A percentile compares a stretch with the other conserved stretches of the same genome.
These are phyloP conservation scores for Pterulicium gracile DNA, from an alignment of 1,284 basidiomycete genomes.

Conservation along the genomic window DNA sequence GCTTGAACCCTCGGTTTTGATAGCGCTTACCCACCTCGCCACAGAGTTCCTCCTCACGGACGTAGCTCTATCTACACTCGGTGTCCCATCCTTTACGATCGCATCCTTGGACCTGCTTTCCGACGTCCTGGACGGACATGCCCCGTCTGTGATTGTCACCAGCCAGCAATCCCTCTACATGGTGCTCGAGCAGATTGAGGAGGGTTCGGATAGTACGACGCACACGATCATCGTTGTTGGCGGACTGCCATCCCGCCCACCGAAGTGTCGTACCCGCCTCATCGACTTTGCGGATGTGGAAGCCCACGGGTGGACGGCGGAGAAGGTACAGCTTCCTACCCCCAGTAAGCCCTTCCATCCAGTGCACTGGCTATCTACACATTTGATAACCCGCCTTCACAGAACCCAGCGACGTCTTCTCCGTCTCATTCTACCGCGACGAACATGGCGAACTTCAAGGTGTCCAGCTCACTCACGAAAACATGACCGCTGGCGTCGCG, in stretches of 20 bases:
- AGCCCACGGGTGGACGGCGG: constrained; percentile 39
- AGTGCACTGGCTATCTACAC: constrained; percentile 1
- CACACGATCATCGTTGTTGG: constrained; percentile 62
- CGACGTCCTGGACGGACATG: constrained; percentile 48
- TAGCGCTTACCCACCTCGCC: constrained; percentile 6
- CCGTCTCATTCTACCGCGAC: constrained; percentile 51
- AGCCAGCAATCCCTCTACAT: constrained; percentile 50
- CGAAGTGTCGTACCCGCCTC: constrained; percentile 39
- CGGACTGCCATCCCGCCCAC: constrained; percentile 29
- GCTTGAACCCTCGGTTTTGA: background rate
- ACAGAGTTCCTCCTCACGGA: constrained; percentile 69
- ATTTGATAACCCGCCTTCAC: constrained; percentile 6
- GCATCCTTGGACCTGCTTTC: constrained; percentile 46
- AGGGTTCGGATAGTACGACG: constrained; percentile 35
- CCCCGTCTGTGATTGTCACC: constrained; percentile 60
- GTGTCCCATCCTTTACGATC: constrained; percentile 62
- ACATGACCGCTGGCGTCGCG: constrained; percentile 70
- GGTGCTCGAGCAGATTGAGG: constrained; percentile 58
- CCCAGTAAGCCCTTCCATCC: constrained; percentile 30
- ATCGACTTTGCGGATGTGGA: constrained; percentile 56
- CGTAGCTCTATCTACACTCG: constrained; percentile 61
- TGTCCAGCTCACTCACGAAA: constrained; percentile 64
- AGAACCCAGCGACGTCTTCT: constrained; percentile 56
- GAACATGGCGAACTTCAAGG: constrained; percentile 43
- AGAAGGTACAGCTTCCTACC: constrained; percentile 32